Evolutionary conservation across 495 filamentous ascomycete species (phyloP).

Genomic region (Penicillium soppii): DNA sequence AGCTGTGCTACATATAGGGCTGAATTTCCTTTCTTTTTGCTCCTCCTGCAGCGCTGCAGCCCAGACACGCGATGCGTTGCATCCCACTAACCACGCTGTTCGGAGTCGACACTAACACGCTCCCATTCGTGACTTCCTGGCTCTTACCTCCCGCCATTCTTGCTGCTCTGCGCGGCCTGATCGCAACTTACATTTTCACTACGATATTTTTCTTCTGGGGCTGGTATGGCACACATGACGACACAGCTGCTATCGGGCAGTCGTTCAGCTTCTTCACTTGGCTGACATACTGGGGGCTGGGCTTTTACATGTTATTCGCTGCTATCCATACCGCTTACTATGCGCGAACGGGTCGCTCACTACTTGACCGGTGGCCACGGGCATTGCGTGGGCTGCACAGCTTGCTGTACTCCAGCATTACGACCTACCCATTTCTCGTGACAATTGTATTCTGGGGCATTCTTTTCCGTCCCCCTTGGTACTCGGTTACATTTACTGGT

Average conservation of each 20-base stretch:
- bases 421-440: slow-evolving; percentile 66
- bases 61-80: slow-evolving; percentile 10
- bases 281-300: slow-evolving; percentile 75
- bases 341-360: slow-evolving; percentile 50
- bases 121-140: slow-evolving; percentile 77
- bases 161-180: slow-evolving; percentile 54
- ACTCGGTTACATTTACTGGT: slow-evolving; percentile 43
- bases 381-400: slow-evolving; percentile 63
- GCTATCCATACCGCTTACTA: slow-evolving; percentile 67
- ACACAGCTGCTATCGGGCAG: slow-evolving; percentile 39
- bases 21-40: background rate
- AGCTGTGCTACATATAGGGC: background rate
- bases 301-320: slow-evolving; percentile 70
- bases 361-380: slow-evolving; percentile 61
- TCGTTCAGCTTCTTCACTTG: slow-evolving; percentile 81
- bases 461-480: slow-evolving; percentile 51
- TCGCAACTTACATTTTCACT: slow-evolving; percentile 71
- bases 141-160: slow-evolving; percentile 63
- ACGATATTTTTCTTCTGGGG: slow-evolving; percentile 67
- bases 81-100: slow-evolving; percentile 22
- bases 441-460: slow-evolving; percentile 57
- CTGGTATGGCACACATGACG: slow-evolving; percentile 50
- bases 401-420: slow-evolving; percentile 63
- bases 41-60: background rate
- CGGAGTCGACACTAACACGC: slow-evolving; percentile 44